phyloP scores from a whole-genome alignment of 2,329 filamentous ascomycete genomes.

The Ploettnerulaceae sp. region DNA sequence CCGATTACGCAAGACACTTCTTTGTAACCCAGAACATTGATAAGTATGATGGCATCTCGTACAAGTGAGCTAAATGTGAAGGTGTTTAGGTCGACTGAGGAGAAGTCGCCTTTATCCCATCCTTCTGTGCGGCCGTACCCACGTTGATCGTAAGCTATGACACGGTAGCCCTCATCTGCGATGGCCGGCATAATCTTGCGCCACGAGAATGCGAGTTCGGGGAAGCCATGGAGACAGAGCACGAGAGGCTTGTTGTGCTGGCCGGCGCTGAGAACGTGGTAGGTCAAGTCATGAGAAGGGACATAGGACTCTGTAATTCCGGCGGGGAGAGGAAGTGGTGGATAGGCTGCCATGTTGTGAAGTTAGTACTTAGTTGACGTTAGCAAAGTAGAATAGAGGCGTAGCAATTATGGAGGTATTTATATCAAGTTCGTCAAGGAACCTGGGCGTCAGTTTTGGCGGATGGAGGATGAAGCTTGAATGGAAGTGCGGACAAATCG shows the following conservation, averaged over 20 bases:
- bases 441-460: neutral
- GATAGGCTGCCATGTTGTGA: constrained; percentile 14
- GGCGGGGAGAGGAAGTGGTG: constrained; percentile 43
- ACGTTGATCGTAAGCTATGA: constrained; percentile 62
- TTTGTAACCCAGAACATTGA: constrained; percentile 55
- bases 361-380: constrained; percentile 7
- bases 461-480: no score
- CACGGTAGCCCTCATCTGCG: constrained; percentile 57
- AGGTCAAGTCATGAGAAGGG: constrained; percentile 54
- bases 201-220: constrained; percentile 67
- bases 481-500: no score
- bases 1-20: constrained; percentile 56
- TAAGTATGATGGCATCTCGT: constrained; percentile 56
- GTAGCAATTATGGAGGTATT: constrained; percentile 2
- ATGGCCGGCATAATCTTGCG: constrained; percentile 56
- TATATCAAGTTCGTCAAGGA: neutral
- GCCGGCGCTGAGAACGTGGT: constrained; percentile 56
- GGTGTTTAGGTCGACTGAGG: constrained; percentile 49
- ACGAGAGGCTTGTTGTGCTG: constrained; percentile 46
- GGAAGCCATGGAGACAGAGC: constrained; percentile 61
- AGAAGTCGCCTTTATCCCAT: constrained; percentile 48
- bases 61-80: constrained; percentile 56
- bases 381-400: neutral
- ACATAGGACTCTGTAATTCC: constrained; percentile 53
- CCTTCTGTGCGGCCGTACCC: constrained; percentile 63